Evolutionary conservation across 331 rosid genomes (phyloP).

Genomic region (Telfairia occidentalis): DNA sequence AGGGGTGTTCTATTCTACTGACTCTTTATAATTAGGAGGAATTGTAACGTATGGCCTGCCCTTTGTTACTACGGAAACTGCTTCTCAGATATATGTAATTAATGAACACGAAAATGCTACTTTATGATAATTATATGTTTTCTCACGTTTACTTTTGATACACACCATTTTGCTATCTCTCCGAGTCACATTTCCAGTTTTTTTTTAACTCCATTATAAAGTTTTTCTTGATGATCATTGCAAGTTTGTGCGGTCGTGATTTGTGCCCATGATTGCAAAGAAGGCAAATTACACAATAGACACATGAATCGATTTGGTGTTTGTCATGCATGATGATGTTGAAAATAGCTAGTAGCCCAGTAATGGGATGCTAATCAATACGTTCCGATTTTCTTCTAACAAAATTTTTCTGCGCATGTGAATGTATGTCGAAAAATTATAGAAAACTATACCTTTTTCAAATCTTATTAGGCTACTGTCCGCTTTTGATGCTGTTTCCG

Average conservation of each 20-base stretch:
- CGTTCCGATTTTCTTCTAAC: background rate
- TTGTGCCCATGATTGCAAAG: background rate
- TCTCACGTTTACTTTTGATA: no score
- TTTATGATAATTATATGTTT: background rate
- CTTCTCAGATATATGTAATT: no score
- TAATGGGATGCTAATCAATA: background rate
- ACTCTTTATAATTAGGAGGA: background rate
- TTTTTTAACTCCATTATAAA: background rate
- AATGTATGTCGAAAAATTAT: background rate
- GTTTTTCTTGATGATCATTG: background rate
- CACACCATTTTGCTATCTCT: background rate
- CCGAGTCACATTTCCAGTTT: background rate
- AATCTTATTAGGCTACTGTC: background rate
- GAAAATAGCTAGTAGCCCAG: background rate
- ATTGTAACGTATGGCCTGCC: no score
- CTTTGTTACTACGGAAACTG: no score
- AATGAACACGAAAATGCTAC: background rate
- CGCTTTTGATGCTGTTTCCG: background rate
- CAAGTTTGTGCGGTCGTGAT: background rate
- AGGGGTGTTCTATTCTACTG: background rate
- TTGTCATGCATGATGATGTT: background rate
- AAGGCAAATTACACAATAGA: background rate
- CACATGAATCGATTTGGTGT: background rate
- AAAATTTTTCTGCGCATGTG: background rate
- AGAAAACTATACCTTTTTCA: background rate